Evolutionary conservation across 2,329 filamentous ascomycete species (phyloP).

Genomic region (Ilyonectria robusta): DNA sequence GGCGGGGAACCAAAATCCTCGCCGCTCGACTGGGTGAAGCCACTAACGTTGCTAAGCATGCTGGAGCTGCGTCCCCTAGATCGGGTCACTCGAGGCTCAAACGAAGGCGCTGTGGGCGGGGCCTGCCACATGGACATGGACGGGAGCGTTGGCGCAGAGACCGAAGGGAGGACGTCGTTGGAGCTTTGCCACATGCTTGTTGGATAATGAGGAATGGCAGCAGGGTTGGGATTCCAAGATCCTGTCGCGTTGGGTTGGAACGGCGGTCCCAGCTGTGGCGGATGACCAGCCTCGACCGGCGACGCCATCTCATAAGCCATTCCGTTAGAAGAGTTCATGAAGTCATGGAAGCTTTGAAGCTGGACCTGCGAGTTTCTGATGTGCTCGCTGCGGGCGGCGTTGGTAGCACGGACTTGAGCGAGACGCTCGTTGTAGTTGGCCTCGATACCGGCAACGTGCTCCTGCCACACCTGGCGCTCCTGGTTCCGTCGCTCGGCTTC

Average conservation of each 20-base stretch:
- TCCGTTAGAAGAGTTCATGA: conserved; percentile 51
- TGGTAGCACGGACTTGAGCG: conserved; percentile 54
- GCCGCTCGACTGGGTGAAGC: conserved; percentile 74
- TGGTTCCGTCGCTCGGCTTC: conserved; percentile 73
- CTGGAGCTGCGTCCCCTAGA: conserved; percentile 73
- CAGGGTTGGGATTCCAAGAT: conserved; percentile 54
- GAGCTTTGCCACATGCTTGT: conserved; percentile 56
- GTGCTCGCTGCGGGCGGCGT: conserved; percentile 50
- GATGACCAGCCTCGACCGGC: conserved; percentile 40
- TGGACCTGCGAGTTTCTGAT: conserved; percentile 51
- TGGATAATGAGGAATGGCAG: conserved; percentile 53
- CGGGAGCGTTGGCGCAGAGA: conserved; percentile 49
- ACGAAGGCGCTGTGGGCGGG: conserved; percentile 55
- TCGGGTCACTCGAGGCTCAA: conserved; percentile 55
- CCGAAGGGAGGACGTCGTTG: conserved; percentile 51
- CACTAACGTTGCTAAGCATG: conserved; percentile 78
- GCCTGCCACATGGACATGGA: conserved; percentile 54
- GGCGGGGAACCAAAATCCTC: conserved; percentile 58
- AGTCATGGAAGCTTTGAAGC: conserved; percentile 51
- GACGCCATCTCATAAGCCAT: conserved; percentile 50
- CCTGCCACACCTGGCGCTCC: conserved; percentile 63
- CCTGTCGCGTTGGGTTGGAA: conserved; percentile 44
- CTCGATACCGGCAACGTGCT: conserved; percentile 62
- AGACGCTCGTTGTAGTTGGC: conserved; percentile 62
- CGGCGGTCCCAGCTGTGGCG: conserved; percentile 43